Conservation (phyloP, 352 stramenopile genomes). For the Phytophthora multivora region DNA sequence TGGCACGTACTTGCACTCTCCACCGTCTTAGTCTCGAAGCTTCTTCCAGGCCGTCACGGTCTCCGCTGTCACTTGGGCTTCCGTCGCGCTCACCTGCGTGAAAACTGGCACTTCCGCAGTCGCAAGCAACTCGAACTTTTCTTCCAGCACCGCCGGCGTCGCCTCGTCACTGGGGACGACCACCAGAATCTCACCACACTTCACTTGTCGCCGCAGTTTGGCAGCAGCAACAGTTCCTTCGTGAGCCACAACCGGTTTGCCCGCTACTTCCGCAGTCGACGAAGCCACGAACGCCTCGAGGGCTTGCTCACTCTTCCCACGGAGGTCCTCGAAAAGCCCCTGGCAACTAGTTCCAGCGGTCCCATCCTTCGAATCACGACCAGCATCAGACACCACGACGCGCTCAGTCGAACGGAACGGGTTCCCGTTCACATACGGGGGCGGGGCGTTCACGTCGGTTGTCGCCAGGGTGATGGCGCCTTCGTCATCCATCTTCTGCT, state of each 20-base stretch:
- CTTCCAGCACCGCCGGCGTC: constrained; percentile 30
- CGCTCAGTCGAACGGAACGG: constrained; percentile 63
- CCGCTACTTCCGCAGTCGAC: constrained; percentile 31
- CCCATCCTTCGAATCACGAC: background rate
- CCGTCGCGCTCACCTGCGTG: constrained; percentile 49
- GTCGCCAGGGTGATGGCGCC: constrained; percentile 64
- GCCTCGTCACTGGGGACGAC: constrained; percentile 51
- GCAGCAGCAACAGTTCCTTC: constrained; percentile 47
- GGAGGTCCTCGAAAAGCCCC: constrained; percentile 61
- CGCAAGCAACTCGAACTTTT: constrained; percentile 54
- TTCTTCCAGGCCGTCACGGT: constrained; percentile 58
- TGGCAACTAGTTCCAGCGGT: constrained; percentile 25
- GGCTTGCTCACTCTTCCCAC: constrained; percentile 59
- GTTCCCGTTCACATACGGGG: constrained; percentile 64
- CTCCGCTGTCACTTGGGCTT: constrained; percentile 53
- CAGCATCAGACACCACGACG: constrained; percentile 34
- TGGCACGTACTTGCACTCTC: constrained; percentile 1
- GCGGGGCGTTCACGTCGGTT: constrained; percentile 72
- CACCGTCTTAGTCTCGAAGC: constrained; percentile 27
- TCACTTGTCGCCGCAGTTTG: constrained; percentile 59
- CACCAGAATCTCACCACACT: constrained; percentile 58
- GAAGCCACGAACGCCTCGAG: constrained; percentile 59
- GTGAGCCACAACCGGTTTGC: constrained; percentile 36
- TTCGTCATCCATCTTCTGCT: constrained; percentile 75
- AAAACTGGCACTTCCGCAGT: constrained; percentile 56